Base-by-base conservation (phyloP, 768 basidiomycete genomes). In the Mycena galopus region DNA sequence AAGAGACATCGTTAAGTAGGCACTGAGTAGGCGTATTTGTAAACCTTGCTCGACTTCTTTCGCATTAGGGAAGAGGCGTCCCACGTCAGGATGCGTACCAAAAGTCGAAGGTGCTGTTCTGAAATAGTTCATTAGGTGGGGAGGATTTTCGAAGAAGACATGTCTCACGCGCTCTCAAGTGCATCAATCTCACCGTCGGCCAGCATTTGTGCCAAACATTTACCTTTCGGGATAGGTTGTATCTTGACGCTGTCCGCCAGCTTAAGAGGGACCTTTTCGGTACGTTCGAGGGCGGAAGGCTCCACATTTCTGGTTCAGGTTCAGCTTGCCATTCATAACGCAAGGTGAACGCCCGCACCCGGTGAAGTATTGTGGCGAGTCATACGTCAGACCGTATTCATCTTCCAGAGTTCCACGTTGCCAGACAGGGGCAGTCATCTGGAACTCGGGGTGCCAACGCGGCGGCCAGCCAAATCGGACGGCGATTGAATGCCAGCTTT, bases 341-440 rank as follows among this genome's bases (percentile, higher is more conserved):
- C 44, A 21, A 47, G 19, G n/a, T 3, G 7, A 47, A 47, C n/a
- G 19, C 11, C 19, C 19, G 5, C 44, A 47, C 44, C 44, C 44
- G 11, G 75, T 76, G 12, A 72, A 67, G 27, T 74, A 76, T 44
- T 65, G 35, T 25, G 73, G 73, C 9, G 73, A 62, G 30, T 74
- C 73, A 29, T 71, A 74, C 44, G 60, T 65, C 37, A 76, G 35
- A 0, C 67, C 70, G 25, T 74, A 76, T 35, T 76, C 73, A 29
- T 76, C 75, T 39, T 76, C 60, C 12, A 76, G 69, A 30, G 72
- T 76, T 4, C 75, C 75, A 25, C 75, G 73, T 16, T 76, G 72
- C 75, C 75, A 76, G 16, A 76, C 73, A 1, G 75, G 73, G 12
- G 75, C 75, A 14, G 75, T 76, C 75, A 76, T 76, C 47, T 76